A percentile compares a stretch with the other conserved stretches of the same genome.
Conservation (phyloP, 2,329 filamentous ascomycete species). For the Xenosphaeropsis pyriputrescens region DNA sequence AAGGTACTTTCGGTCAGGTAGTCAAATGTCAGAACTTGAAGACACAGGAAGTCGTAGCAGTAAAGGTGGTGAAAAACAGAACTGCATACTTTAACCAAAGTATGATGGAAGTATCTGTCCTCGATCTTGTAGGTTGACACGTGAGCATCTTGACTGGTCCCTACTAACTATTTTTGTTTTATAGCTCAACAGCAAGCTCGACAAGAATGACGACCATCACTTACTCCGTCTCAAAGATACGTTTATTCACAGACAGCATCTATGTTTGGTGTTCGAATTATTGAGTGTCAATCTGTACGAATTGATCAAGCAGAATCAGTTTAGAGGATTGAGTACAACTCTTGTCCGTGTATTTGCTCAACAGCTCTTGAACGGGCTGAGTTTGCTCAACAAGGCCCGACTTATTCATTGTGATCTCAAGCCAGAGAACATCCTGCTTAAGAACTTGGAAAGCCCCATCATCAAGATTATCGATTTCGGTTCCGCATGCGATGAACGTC, state of each 20-base stretch:
- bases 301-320: slow-evolving; percentile 98
- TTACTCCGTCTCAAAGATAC: slow-evolving; percentile 89
- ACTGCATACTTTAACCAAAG: slow-evolving; percentile 99
- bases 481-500: slow-evolving; percentile 92
- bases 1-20: slow-evolving; percentile 96
- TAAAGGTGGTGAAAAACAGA: slow-evolving; percentile 98
- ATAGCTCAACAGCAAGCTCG: slow-evolving; percentile 91
- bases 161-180: neutral
- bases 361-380: slow-evolving; percentile 83
- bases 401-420: slow-evolving; percentile 97
- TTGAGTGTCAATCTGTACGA: slow-evolving; percentile 97
- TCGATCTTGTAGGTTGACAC: slow-evolving; percentile 59
- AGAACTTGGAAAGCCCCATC: slow-evolving; percentile 96
- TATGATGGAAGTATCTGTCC: slow-evolving; percentile 99
- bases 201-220: slow-evolving; percentile 98
- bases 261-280: slow-evolving; percentile 92
- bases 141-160: neutral
- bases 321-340: slow-evolving; percentile 91
- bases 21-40: slow-evolving; percentile 98
- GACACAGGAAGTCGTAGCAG: slow-evolving; percentile 94
- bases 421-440: slow-evolving; percentile 92
- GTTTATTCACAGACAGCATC: slow-evolving; percentile 93
- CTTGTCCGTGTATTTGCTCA: slow-evolving; percentile 95
- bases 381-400: slow-evolving; percentile 86
- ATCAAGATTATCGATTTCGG: slow-evolving; percentile 99